Evolutionary conservation across 306 rosid species (phyloP).

Genomic region (Sphenostylis stenocarpa): DNA sequence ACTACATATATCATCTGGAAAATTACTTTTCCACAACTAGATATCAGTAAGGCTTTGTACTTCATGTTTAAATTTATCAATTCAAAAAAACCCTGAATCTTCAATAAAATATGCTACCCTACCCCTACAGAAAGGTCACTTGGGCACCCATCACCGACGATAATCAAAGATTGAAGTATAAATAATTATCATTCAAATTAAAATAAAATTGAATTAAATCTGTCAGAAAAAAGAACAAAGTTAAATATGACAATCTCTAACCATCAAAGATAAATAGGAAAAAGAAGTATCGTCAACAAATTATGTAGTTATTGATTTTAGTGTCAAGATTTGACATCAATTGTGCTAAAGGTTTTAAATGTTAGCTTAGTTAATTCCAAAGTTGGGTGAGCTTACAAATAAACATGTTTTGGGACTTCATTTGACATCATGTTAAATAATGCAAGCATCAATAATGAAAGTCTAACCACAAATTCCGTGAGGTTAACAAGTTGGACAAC

Average conservation of each 20-base stretch:
- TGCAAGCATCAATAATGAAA: not conserved
- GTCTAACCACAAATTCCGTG: not conserved
- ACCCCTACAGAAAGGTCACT: not conserved
- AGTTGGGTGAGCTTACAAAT: not conserved
- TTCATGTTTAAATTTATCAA: slow-evolving; percentile 13
- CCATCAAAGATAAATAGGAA: not conserved
- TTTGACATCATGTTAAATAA: not conserved
- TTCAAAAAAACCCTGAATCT: not conserved
- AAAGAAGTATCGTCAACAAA: not conserved
- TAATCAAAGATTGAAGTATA: not conserved
- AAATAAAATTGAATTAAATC: not conserved
- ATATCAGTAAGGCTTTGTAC: not conserved
- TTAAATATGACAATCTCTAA: not conserved
- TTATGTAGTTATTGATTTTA: not conserved
- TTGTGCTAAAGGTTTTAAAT: not conserved
- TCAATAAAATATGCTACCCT: slow-evolving; percentile 23
- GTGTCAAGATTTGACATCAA: not conserved
- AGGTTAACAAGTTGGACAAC: not conserved
- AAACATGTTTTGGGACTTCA: not conserved
- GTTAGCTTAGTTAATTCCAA: not conserved
- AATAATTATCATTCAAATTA: not conserved
- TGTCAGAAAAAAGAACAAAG: not conserved
- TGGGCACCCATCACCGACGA: not conserved
- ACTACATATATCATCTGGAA: not conserved
- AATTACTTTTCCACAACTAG: not conserved